Evolutionary conservation across 352 stramenopile genomes (phyloP).

Genomic region (Peronospora belbahrii): DNA sequence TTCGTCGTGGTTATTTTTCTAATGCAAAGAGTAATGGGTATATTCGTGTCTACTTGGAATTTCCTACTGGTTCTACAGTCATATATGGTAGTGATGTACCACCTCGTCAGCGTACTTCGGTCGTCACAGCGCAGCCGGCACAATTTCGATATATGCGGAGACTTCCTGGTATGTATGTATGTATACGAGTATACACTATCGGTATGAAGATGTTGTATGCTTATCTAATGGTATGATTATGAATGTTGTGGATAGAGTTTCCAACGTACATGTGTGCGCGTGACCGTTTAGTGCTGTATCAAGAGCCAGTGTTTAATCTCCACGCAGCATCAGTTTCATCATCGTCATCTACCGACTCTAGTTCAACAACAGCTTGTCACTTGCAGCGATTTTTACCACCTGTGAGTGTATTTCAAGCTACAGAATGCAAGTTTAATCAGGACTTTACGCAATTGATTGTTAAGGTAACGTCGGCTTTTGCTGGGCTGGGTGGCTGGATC

Average conservation of each 20-base stretch:
- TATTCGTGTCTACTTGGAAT: slow-evolving; percentile 55
- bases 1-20: slow-evolving; percentile 67
- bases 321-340: slow-evolving; percentile 20
- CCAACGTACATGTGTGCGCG: slow-evolving; percentile 50
- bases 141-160: slow-evolving; percentile 46
- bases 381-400: slow-evolving; percentile 45
- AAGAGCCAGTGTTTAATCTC: slow-evolving; percentile 40
- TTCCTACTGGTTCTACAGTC: slow-evolving; percentile 7
- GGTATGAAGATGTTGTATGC: neutral
- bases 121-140: slow-evolving; percentile 13
- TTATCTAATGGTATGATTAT: slow-evolving; percentile 6
- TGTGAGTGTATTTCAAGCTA: slow-evolving; percentile 66
- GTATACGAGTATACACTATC: neutral
- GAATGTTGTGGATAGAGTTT: slow-evolving; percentile 29
- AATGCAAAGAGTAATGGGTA: slow-evolving; percentile 65
- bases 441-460: slow-evolving; percentile 62
- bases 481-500: slow-evolving; percentile 57
- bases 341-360: neutral
- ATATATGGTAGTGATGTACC: slow-evolving; percentile 22
- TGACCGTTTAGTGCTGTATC: slow-evolving; percentile 42
- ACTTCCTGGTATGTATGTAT: slow-evolving; percentile 38
- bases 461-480: slow-evolving; percentile 56
- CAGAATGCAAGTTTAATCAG: slow-evolving; percentile 57
- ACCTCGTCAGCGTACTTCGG: slow-evolving; percentile 21
- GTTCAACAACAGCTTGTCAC: slow-evolving; percentile 12